Conservation (phyloP, 2,329 filamentous ascomycete species). For the Gyromitra esculenta region DNA sequence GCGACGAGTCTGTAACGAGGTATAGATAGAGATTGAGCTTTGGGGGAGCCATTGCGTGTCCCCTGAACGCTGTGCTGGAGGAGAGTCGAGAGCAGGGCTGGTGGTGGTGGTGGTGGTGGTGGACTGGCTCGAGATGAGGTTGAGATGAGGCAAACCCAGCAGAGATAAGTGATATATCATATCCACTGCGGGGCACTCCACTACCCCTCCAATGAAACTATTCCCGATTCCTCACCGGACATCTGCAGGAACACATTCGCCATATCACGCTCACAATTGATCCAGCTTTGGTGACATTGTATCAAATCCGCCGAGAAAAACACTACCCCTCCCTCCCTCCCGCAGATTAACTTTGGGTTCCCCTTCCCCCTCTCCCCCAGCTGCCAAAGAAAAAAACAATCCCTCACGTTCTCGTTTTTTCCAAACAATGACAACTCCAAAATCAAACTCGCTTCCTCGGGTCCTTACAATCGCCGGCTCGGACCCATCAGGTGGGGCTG, state of each 20-base stretch:
- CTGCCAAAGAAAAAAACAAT: not conserved
- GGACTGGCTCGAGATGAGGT: conserved; percentile 14
- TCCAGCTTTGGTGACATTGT: not conserved
- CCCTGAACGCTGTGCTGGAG: not conserved
- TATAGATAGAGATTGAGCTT: conserved; percentile 54
- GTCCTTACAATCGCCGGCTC: conserved; percentile 87
- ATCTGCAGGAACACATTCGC: not conserved
- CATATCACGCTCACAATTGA: not conserved
- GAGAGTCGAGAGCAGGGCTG: not conserved
- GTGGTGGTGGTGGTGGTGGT: not conserved
- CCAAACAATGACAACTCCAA: conserved; percentile 10
- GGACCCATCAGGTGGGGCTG: conserved; percentile 92
- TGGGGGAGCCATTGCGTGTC: conserved; percentile 30
- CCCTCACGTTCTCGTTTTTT: too few relatives aligned
- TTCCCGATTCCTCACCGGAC: not conserved
- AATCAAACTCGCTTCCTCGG: conserved; percentile 59
- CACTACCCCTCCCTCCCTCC: not conserved
- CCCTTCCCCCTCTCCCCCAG: not conserved
- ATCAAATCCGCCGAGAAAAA: not conserved
- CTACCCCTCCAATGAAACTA: not conserved
- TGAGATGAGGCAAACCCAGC: conserved; percentile 3
- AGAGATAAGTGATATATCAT: conserved; percentile 13
- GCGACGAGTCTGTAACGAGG: conserved; percentile 56
- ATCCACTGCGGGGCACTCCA: not conserved
- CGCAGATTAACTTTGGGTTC: conserved; percentile 1